These are phyloP conservation scores for Themeda triandra DNA, from an alignment of 176 grass and related monocot species.

Conservation along the genomic window DNA sequence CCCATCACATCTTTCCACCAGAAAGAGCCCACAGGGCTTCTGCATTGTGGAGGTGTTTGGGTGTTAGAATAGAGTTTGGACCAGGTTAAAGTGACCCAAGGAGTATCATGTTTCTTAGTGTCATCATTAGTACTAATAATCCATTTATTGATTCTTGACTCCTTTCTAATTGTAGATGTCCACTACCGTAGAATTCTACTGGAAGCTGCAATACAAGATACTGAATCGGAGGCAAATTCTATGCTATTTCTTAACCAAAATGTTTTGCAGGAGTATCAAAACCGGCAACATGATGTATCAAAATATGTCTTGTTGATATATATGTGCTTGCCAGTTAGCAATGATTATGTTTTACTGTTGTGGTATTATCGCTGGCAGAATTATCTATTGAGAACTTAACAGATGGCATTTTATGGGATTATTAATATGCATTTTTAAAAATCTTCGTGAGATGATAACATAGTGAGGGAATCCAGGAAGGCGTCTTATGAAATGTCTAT, in stretches of 20 bases:
- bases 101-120: too few species aligned
- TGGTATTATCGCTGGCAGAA: background rate
- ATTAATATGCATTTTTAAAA: background rate
- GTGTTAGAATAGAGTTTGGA: too few species aligned
- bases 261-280: slow-evolving; percentile 90
- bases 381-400: background rate
- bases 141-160: background rate
- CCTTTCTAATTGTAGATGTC: slow-evolving; percentile 66
- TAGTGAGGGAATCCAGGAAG: background rate
- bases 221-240: slow-evolving; percentile 85
- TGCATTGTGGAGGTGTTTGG: too few species aligned
- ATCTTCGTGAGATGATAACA: background rate
- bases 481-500: background rate
- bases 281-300: slow-evolving; percentile 63
- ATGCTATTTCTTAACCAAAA: slow-evolving; percentile 97
- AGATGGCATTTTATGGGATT: background rate
- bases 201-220: slow-evolving; percentile 82
- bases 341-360: background rate
- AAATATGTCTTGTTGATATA: background rate
- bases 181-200: slow-evolving; percentile 65
- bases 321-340: background rate
- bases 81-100: too few species aligned
- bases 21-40: too few species aligned
- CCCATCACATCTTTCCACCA: too few species aligned
- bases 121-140: slow-evolving; percentile 2